Percentiles rank a stretch among this genome's conserved stretches.
These are phyloP conservation scores for Kluyveromyces siamensis DNA, from an alignment of 805 yeast genomes.

Conservation along the genomic window DNA sequence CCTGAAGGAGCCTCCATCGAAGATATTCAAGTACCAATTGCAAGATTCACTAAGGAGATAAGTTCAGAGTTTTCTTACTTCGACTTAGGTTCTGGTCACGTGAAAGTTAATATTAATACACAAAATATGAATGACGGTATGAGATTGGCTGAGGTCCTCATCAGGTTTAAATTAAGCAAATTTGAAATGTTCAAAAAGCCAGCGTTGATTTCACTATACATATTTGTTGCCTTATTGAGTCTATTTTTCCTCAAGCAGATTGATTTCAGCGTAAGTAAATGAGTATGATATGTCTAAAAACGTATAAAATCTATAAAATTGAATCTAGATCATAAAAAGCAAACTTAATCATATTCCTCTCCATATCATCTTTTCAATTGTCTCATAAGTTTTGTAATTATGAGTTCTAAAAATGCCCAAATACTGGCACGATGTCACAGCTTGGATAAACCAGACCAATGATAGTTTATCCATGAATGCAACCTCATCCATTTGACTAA, in stretches of 20 bases:
- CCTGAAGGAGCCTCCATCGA: constrained; percentile 77
- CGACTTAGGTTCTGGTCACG: constrained; percentile 72
- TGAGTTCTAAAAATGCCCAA: constrained; percentile 63
- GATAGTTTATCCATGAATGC: constrained; percentile 54
- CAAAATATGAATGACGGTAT: constrained; percentile 63
- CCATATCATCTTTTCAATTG: constrained; percentile 28
- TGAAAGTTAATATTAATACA: constrained; percentile 54
- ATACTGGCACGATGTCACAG: constrained; percentile 57
- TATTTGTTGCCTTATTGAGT: constrained; percentile 51
- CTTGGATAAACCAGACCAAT: constrained; percentile 67
- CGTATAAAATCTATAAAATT: background rate
- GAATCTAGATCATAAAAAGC: background rate
- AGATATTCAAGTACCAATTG: constrained; percentile 49
- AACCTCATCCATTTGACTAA: constrained; percentile 17
- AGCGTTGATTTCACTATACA: constrained; percentile 48
- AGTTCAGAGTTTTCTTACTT: constrained; percentile 46
- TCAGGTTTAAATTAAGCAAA: constrained; percentile 54
- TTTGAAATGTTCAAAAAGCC: constrained; percentile 56
- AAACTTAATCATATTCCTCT: constrained; percentile 18
- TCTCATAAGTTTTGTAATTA: constrained; percentile 27
- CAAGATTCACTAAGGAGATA: constrained; percentile 15
- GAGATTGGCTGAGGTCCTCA: constrained; percentile 42
- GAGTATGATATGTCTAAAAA: background rate
- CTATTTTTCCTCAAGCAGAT: constrained; percentile 41
- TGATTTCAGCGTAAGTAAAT: constrained; percentile 31